Conservation (phyloP, 2,329 filamentous ascomycete species). For the Alternaria longipes region DNA sequence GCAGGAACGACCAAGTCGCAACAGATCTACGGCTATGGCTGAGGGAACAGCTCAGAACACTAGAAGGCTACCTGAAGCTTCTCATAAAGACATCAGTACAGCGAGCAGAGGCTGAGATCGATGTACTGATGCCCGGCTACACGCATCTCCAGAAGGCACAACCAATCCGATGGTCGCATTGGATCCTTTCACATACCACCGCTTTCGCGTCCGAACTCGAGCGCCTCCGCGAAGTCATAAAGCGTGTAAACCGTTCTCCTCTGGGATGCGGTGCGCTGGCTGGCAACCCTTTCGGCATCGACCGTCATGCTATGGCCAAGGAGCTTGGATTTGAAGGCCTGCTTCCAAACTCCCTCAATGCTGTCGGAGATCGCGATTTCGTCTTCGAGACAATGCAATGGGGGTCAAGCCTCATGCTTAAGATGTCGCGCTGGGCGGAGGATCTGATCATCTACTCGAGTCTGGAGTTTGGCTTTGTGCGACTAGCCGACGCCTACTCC, state of each 20-base stretch:
- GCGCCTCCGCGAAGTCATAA: conserved; percentile 75
- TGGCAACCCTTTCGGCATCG: conserved; percentile 83
- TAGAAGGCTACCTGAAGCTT: conserved; percentile 73
- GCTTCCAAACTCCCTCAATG: conserved; percentile 79
- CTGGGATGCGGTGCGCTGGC: conserved; percentile 81
- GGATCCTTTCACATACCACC: conserved; percentile 78
- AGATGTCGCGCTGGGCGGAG: conserved; percentile 82
- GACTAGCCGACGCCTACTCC: conserved; percentile 79
- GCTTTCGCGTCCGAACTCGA: conserved; percentile 79
- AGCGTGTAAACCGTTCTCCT: conserved; percentile 76
- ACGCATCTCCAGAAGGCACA: conserved; percentile 86
- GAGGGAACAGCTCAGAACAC: conserved; percentile 73
- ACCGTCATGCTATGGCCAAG: conserved; percentile 78
- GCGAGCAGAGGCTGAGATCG: conserved; percentile 78
- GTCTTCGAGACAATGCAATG: conserved; percentile 84
- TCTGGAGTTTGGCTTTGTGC: conserved; percentile 78
- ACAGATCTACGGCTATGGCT: conserved; percentile 93
- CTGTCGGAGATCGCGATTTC: conserved; percentile 81
- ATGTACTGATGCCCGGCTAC: conserved; percentile 85
- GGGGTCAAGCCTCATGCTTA: conserved; percentile 79
- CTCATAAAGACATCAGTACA: conserved; percentile 74
- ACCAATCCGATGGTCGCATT: conserved; percentile 83
- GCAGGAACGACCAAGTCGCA: conserved; percentile 88
- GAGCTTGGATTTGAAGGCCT: conserved; percentile 83
- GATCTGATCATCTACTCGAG: conserved; percentile 86